Base-by-base conservation (phyloP, 1,139 yeast genomes). In the Hanseniaspora sp. region DNA sequence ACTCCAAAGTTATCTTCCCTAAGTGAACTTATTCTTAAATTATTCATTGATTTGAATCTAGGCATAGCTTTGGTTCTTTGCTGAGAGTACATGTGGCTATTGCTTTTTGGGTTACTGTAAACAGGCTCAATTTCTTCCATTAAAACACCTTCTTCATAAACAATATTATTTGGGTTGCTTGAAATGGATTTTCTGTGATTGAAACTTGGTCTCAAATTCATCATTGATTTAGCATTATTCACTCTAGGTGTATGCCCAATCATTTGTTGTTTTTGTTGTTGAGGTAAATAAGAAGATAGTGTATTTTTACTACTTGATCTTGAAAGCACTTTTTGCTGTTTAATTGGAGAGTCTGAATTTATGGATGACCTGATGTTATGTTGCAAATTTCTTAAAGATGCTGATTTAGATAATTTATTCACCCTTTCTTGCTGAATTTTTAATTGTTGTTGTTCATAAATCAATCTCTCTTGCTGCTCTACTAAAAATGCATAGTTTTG, bases 301-400 rank as follows among this genome's bases (percentile, higher is more conserved):
- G 45, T 42, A 8, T 42, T 42, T 42, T 33, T 51, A 23, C 53
- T 51, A 13, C 53, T 51, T 13, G 53, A 51, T 43, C 53, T 43
- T 12, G 53, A 51, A 5, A 51, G 48, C 28, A 51, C 39, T 12
- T 29, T 17, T 7, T 28, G 34, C 15, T 38, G 41, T 18, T 49
- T 49, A 4, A 29, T 13, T 29, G 47, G 47, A 7, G 52, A 48
- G 9, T 28, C 12, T 5, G 8, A n/a, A 28, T 13, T 23, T 28
- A 12, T 42, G 1, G 18, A 12, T 23, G 33, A 7, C n/a, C 45
- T 42, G 17, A 42, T 28, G 12, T 42, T 42, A 11, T 37, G 41
- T 23, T 51, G 46, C 15, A 51, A 37, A 17, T 44, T 51, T 51
- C 53, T 51, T 23, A 51, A 44, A 28, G 53, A 51, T 13, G 53